Conservation (phyloP, 2,329 filamentous ascomycete genomes). For the Apiospora sp. region DNA sequence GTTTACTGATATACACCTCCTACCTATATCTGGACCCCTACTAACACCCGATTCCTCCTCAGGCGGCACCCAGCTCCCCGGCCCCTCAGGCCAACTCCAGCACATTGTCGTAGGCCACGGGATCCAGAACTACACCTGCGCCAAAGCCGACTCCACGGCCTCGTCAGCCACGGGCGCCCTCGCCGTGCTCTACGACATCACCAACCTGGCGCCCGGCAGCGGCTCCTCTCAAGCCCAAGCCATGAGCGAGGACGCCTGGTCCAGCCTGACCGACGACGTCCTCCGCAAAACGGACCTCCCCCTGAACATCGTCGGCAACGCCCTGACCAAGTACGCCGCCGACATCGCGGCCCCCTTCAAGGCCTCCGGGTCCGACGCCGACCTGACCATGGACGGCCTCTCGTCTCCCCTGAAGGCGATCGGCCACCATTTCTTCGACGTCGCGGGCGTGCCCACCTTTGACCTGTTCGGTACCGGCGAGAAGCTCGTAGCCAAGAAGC, state of each 20-base stretch:
- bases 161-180: slow-evolving; percentile 58
- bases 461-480: slow-evolving; percentile 55
- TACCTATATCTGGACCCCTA: not conserved
- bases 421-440: slow-evolving; percentile 74
- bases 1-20: slow-evolving; percentile 27
- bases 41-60: not conserved
- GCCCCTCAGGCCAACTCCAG: not conserved
- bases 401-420: slow-evolving; percentile 50
- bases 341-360: slow-evolving; percentile 54
- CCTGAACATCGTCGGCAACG: slow-evolving; percentile 52
- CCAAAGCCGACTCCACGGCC: slow-evolving; percentile 42
- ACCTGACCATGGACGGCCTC: slow-evolving; percentile 47
- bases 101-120: slow-evolving; percentile 57
- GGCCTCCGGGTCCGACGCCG: slow-evolving; percentile 37
- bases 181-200: slow-evolving; percentile 67
- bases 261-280: slow-evolving; percentile 48
- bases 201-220: slow-evolving; percentile 57
- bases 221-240: slow-evolving; percentile 39
- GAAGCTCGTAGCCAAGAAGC: slow-evolving; percentile 57
- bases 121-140: slow-evolving; percentile 75
- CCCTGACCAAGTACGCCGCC: slow-evolving; percentile 48
- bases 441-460: slow-evolving; percentile 63
- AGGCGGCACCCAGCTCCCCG: slow-evolving; percentile 21
- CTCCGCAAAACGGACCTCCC: slow-evolving; percentile 54
- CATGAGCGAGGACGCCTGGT: slow-evolving; percentile 49